Evolutionary conservation across 2,329 filamentous ascomycete genomes (phyloP).

Genomic region (Aspergillus aculeatus): DNA sequence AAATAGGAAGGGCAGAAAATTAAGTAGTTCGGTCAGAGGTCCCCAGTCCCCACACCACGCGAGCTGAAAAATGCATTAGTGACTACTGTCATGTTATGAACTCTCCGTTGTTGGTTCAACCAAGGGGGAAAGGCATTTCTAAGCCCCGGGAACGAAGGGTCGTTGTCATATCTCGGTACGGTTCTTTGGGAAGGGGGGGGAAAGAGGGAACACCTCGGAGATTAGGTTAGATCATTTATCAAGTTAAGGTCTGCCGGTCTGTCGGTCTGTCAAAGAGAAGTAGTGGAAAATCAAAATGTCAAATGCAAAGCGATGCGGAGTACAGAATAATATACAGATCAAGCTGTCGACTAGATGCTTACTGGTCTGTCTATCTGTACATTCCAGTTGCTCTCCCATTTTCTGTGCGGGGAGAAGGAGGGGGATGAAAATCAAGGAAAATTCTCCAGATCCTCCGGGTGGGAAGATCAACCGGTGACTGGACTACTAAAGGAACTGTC

Average conservation of each 20-base stretch:
- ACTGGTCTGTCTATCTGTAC: not conserved
- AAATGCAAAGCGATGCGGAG: not conserved
- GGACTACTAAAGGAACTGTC: not conserved
- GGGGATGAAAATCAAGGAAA: not conserved
- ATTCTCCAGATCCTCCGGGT: not conserved
- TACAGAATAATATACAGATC: not conserved
- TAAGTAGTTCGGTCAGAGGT: not conserved
- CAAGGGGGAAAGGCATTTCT: not conserved
- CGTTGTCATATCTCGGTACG: constrained; percentile 4
- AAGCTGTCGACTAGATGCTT: not conserved
- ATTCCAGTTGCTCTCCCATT: not conserved
- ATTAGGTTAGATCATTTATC: not conserved
- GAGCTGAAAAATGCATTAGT: not conserved
- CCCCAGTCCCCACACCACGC: not conserved
- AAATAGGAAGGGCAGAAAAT: not conserved
- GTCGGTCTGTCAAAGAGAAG: too few relatives aligned
- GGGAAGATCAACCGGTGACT: not conserved
- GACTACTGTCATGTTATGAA: not conserved
- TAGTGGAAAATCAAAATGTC: not conserved
- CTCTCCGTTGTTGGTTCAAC: not conserved
- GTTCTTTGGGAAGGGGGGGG: not conserved
- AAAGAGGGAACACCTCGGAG: not conserved
- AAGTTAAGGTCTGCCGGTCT: too few relatives aligned
- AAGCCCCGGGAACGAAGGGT: constrained; percentile 4
- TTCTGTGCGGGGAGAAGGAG: not conserved